Conservation (phyloP, 2,329 filamentous ascomycete genomes). For the Phialemonium atrogriseum region DNA sequence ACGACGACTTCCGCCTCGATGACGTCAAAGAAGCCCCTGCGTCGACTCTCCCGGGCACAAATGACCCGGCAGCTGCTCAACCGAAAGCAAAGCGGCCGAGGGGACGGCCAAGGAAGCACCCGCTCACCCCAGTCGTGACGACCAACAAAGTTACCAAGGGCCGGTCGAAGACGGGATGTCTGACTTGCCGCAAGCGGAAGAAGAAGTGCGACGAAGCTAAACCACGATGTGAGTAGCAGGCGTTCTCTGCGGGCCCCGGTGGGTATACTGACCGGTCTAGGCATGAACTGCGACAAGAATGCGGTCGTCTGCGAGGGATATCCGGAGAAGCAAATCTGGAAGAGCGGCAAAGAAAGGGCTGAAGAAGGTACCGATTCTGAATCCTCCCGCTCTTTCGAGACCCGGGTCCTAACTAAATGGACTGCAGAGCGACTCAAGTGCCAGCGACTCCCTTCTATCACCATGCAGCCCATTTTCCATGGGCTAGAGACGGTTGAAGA, state of each 20-base stretch:
- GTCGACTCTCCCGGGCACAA: conserved; percentile 17
- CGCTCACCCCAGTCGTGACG: conserved; percentile 47
- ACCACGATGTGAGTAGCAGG: conserved; percentile 49
- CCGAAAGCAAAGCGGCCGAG: conserved; percentile 56
- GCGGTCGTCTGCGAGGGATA: conserved; percentile 88
- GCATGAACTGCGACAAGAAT: conserved; percentile 87
- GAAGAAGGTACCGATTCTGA: conserved; percentile 53
- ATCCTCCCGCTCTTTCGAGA: conserved; percentile 4
- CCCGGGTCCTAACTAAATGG: conserved; percentile 10
- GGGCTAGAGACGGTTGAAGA: conserved; percentile 77
- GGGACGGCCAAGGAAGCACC: conserved; percentile 76
- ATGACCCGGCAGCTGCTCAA: conserved; percentile 14
- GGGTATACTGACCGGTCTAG: no score
- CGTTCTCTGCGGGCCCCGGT: no score
- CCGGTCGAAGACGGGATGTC: conserved; percentile 60
- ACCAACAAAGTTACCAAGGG: conserved; percentile 71
- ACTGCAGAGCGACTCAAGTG: conserved; percentile 38
- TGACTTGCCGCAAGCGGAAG: conserved; percentile 60
- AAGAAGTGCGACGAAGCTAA: conserved; percentile 68
- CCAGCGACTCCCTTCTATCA: conserved; percentile 42
- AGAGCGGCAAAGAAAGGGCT: conserved; percentile 69
- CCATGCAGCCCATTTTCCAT: conserved; percentile 61
- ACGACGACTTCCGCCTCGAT: conserved; percentile 44
- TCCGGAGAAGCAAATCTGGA: conserved; percentile 79
- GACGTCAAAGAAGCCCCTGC: conserved; percentile 39